Evolutionary conservation across 2,329 filamentous ascomycete species (phyloP), one percentile per base, ranked within the genome.

Genomic region (Penicillium sp.): DNA sequence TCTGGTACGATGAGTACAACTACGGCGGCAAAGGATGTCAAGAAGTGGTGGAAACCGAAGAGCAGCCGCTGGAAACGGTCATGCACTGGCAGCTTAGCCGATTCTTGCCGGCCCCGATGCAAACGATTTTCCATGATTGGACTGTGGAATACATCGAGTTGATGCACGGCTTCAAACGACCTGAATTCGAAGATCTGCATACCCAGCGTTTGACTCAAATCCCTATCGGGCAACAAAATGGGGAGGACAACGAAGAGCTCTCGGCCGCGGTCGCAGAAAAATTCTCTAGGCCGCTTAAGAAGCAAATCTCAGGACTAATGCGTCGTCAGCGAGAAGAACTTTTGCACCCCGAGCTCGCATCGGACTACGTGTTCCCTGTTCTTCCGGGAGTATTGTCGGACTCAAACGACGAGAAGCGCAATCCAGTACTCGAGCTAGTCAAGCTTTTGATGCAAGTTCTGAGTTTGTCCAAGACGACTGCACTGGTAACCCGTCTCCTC

Each of bases 1-100:
- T 97, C 4, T 99, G 95, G 95, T 98, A 98, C 69, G 95, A 99
- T 70, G 92, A 97, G 78, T 97, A 94, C 83, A 99, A 99, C 81
- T 98, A 98, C 71, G 96, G 95, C 59, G 95, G 95, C 64, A 96
- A 96, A 72, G 95, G 91, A 4, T 97, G 92, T 68, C 87, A 90
- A 54, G 87, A 95, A 70, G 91, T 97, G 3, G 84, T 90, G 7
- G 88, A 89, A 68, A 83, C 83, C 9, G 92, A 94, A 69, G 88
- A 90, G 49, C 93, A 97, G 74, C 85, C 87, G 3, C 85, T 98
- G 15, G 91, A 97, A 70, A 95, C 91, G 11, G 88, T 99, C 71
- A 98, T 99, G 93, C 91, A 97, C 78, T 99, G 96, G 96, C 95
- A 99, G 76, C 90, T 99, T 73, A 90, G 89, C 50, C 93, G 92